Conservation (phyloP, 2,329 filamentous ascomycete genomes). For the Arthrocladium fulminans region DNA sequence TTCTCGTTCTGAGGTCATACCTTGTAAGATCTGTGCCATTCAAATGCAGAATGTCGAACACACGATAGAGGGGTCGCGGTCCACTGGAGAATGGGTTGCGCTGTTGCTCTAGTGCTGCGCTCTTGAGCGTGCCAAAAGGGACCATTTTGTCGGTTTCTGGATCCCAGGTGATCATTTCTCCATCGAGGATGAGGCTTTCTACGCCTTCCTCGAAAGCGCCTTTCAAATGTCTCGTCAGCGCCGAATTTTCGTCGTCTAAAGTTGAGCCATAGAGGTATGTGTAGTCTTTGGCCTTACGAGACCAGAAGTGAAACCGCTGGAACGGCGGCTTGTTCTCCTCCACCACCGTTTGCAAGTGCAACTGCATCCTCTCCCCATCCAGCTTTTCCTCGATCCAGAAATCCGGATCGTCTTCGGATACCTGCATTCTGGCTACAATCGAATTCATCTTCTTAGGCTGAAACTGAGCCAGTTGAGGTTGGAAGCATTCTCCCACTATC, state of each 20-base stretch:
- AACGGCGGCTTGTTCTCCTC: slow-evolving; percentile 65
- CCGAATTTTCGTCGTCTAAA: slow-evolving; percentile 63
- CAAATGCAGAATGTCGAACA: slow-evolving; percentile 86
- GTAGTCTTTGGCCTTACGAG: slow-evolving; percentile 91
- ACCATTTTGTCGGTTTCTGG: slow-evolving; percentile 74
- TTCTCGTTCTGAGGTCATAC: slow-evolving; percentile 75
- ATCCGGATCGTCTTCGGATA: slow-evolving; percentile 59
- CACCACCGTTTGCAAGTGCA: slow-evolving; percentile 76
- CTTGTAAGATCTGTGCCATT: slow-evolving; percentile 72
- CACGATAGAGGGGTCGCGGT: slow-evolving; percentile 66
- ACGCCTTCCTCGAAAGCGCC: slow-evolving; percentile 70
- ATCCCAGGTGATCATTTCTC: slow-evolving; percentile 99
- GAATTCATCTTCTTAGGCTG: slow-evolving; percentile 74
- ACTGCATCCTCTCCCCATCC: slow-evolving; percentile 92
- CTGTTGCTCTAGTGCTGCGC: slow-evolving; percentile 72
- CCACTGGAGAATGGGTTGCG: slow-evolving; percentile 59
- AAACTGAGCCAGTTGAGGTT: slow-evolving; percentile 89
- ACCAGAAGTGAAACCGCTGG: slow-evolving; percentile 78
- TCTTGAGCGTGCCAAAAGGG: slow-evolving; percentile 87
- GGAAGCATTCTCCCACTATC: slow-evolving; percentile 85
- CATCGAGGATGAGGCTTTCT: slow-evolving; percentile 81
- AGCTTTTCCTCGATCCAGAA: slow-evolving; percentile 99
- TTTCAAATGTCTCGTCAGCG: slow-evolving; percentile 70
- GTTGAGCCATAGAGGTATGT: slow-evolving; percentile 83
- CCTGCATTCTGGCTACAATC: slow-evolving; percentile 61